Percentiles rank a stretch among this genome's conserved stretches.
These are phyloP conservation scores for Pestalotiopsis sp. DNA, from an alignment of 2,329 filamentous ascomycete genomes.

Conservation along the genomic window DNA sequence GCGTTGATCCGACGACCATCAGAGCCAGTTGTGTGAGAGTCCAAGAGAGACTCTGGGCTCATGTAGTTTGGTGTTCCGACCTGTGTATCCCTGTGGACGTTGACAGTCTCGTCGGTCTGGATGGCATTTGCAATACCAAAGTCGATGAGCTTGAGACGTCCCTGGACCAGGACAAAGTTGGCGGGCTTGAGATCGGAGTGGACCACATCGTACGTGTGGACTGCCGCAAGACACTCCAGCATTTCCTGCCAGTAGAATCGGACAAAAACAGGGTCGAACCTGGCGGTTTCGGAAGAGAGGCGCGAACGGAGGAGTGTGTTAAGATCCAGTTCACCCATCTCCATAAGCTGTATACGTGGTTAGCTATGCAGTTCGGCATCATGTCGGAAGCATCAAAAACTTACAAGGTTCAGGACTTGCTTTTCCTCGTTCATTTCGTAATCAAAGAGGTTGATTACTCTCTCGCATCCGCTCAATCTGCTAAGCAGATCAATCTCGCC, in stretches of 20 bases:
- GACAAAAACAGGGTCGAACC: slow-evolving; percentile 85
- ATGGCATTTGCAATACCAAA: slow-evolving; percentile 99
- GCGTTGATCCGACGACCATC: slow-evolving; percentile 36
- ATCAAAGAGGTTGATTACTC: slow-evolving; percentile 88
- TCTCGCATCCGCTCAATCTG: slow-evolving; percentile 79
- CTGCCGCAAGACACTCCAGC: slow-evolving; percentile 89
- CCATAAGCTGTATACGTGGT: slow-evolving; percentile 70
- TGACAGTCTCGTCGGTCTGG: slow-evolving; percentile 91
- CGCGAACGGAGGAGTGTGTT: slow-evolving; percentile 79
- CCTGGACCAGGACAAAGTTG: slow-evolving; percentile 92
- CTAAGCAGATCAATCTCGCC: slow-evolving; percentile 91
- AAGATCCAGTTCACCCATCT: slow-evolving; percentile 92
- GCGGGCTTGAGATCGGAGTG: slow-evolving; percentile 97
- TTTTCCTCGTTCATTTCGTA: slow-evolving; percentile 94
- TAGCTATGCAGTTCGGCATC: not conserved
- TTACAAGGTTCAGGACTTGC: slow-evolving; percentile 79
- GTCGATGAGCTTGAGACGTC: slow-evolving; percentile 91
- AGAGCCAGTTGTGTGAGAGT: slow-evolving; percentile 63
- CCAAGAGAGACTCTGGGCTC: slow-evolving; percentile 91
- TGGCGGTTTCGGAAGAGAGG: slow-evolving; percentile 69
- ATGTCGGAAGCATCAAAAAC: slow-evolving; percentile 30
- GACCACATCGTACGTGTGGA: slow-evolving; percentile 89
- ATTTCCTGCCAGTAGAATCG: slow-evolving; percentile 99
- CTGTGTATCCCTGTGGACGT: slow-evolving; percentile 93
- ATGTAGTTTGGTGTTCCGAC: slow-evolving; percentile 98